Percentiles rank a stretch among this genome's conserved stretches.
Conservation (phyloP, 805 yeast species). For the Kodamaea kaohsiungensis region DNA sequence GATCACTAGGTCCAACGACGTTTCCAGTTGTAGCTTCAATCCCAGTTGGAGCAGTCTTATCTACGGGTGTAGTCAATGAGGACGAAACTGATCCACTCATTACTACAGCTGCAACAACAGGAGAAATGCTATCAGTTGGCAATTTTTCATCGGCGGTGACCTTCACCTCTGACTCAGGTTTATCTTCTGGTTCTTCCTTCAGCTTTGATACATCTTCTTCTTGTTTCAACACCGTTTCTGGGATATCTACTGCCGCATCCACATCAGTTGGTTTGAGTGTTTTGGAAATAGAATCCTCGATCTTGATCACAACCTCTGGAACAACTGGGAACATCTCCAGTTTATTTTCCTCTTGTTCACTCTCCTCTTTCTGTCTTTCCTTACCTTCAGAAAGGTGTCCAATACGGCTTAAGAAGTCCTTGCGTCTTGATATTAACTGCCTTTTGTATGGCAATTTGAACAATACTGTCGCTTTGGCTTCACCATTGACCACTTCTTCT, state of each 20-base stretch:
- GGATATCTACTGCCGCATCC: constrained; percentile 14
- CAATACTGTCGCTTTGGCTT: constrained; percentile 13
- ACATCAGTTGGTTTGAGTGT: constrained; percentile 24
- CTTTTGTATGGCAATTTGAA: constrained; percentile 27
- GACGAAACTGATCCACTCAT: constrained; percentile 9
- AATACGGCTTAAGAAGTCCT: constrained; percentile 13
- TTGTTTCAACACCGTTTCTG: constrained; percentile 1
- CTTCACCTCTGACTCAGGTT: not conserved
- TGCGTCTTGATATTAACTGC: constrained; percentile 23
- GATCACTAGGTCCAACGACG: not conserved
- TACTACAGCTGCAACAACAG: constrained; percentile 16
- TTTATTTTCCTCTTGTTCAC: not conserved
- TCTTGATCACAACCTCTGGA: constrained; percentile 25
- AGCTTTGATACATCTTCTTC: constrained; percentile 3
- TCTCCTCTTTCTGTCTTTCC: not conserved
- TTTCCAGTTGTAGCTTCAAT: not conserved
- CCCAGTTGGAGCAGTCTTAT: constrained; percentile 7
- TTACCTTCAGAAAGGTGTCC: constrained; percentile 2
- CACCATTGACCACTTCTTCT: constrained; percentile 6
- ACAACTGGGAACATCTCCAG: constrained; percentile 23
- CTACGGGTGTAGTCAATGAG: not conserved
- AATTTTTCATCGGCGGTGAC: not conserved
- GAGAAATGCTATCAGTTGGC: constrained; percentile 14
- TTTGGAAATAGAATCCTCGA: constrained; percentile 22
- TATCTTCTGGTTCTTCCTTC: constrained; percentile 2